These are phyloP conservation scores for Colletotrichum sublineola DNA, from an alignment of 2,329 filamentous ascomycete genomes.

Conservation along the genomic window DNA sequence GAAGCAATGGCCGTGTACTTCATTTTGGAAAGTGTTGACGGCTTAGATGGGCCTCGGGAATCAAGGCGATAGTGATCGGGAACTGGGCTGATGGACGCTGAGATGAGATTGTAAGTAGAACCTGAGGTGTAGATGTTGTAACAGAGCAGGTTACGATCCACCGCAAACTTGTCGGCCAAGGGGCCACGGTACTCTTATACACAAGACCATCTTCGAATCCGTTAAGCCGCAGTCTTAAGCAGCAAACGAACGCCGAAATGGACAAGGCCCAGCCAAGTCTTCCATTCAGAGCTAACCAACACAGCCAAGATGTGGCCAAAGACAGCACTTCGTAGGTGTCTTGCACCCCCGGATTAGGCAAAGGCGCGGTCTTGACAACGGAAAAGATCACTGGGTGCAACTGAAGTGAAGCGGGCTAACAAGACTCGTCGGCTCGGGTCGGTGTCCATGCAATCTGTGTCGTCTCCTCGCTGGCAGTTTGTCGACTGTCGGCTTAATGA, in stretches of 20 bases:
- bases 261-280: not conserved
- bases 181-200: slow-evolving; percentile 19
- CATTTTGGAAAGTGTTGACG: slow-evolving; percentile 46
- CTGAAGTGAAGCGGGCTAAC: not conserved
- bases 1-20: slow-evolving; percentile 48
- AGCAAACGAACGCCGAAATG: slow-evolving; percentile 6
- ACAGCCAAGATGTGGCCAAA: slow-evolving; percentile 15
- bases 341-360: slow-evolving; percentile 32
- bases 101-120: not conserved
- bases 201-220: slow-evolving; percentile 3
- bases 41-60: not conserved
- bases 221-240: not conserved
- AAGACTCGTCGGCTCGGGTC: not conserved
- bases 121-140: not conserved
- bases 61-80: not conserved
- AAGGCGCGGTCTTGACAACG: slow-evolving; percentile 1
- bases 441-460: not conserved
- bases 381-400: not conserved
- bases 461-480: slow-evolving; percentile 6
- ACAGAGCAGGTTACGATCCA: not conserved
- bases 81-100: not conserved
- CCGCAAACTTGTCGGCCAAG: not conserved
- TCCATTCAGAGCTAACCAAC: slow-evolving; percentile 2
- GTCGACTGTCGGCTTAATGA: slow-evolving; percentile 1
- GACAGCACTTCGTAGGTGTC: slow-evolving; percentile 11